Conservation (phyloP, 352 stramenopile genomes). For the Pythium rhizo-oryzae region DNA sequence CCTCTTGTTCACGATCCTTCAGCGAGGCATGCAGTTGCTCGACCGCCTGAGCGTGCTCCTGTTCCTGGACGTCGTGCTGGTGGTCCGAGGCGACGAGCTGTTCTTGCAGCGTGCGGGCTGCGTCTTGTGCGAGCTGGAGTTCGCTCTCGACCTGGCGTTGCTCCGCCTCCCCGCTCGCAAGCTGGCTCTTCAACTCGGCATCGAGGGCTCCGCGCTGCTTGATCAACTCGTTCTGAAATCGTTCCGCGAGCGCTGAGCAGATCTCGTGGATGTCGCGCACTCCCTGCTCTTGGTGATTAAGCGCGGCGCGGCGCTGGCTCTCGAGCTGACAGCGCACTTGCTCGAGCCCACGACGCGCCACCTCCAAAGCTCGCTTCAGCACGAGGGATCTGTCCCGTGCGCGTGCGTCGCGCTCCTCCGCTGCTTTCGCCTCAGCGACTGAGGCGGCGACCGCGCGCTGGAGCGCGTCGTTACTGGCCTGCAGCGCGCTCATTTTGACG, state of each 20-base stretch:
- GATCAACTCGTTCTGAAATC: not conserved
- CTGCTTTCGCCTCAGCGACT: not conserved
- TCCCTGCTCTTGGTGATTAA: not conserved
- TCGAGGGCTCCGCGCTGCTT: not conserved
- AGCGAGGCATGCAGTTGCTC: not conserved
- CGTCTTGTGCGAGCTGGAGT: conserved; percentile 2
- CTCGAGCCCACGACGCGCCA: not conserved
- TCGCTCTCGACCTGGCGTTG: not conserved
- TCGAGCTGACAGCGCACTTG: not conserved
- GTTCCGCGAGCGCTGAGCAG: not conserved
- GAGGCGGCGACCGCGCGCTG: conserved; percentile 2
- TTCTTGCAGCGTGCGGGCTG: not conserved
- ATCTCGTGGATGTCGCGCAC: not conserved
- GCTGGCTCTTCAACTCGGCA: not conserved
- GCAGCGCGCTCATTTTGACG: conserved; percentile 16
- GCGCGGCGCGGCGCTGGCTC: not conserved
- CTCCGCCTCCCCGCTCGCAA: not conserved
- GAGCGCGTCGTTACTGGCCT: conserved; percentile 13
- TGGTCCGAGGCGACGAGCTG: not conserved
- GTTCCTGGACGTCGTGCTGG: not conserved
- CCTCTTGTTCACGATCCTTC: not conserved
- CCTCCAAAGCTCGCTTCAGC: not conserved
- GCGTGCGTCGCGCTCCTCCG: not conserved
- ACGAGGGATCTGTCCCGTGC: not conserved
- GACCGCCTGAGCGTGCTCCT: not conserved